Evolutionary conservation across 2,329 filamentous ascomycete genomes (phyloP).

Genomic region (Fusarium setosum): DNA sequence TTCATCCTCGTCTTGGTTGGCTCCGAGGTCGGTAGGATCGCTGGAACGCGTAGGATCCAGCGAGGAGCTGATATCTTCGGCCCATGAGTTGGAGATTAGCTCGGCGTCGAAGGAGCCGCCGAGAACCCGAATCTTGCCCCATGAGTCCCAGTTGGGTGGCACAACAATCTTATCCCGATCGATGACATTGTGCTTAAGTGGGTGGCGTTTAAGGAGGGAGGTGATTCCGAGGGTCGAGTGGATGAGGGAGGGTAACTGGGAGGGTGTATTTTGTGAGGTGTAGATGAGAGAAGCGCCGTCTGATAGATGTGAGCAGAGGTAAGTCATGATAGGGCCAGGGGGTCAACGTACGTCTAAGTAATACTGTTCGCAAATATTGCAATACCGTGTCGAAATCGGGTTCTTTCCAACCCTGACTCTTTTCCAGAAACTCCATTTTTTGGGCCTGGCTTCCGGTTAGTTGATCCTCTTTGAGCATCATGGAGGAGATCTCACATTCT

Average conservation of each 20-base stretch:
- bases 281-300: constrained; percentile 89
- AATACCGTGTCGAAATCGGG: constrained; percentile 96
- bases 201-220: constrained; percentile 81
- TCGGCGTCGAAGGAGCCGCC: constrained; percentile 95
- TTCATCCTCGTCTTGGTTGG: constrained; percentile 38
- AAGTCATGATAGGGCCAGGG: neutral
- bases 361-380: constrained; percentile 89
- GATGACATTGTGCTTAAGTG: constrained; percentile 89
- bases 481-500: constrained; percentile 73
- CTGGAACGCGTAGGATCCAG: constrained; percentile 40
- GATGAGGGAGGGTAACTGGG: constrained; percentile 81
- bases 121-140: constrained; percentile 94
- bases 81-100: constrained; percentile 85
- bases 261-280: constrained; percentile 80
- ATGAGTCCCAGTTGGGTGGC: constrained; percentile 97
- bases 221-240: constrained; percentile 90
- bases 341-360: constrained; percentile 77
- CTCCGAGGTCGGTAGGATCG: constrained; percentile 39
- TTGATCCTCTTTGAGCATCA: constrained; percentile 7
- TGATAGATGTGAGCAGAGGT: constrained; percentile 51
- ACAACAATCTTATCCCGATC: constrained; percentile 95
- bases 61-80: constrained; percentile 78
- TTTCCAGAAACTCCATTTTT: constrained; percentile 90
- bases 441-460: constrained; percentile 69
- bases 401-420: constrained; percentile 92